A percentile compares a stretch with the other conserved stretches of the same genome.
Conservation (phyloP, 2,329 filamentous ascomycete species). For the Triangularia setosa region DNA sequence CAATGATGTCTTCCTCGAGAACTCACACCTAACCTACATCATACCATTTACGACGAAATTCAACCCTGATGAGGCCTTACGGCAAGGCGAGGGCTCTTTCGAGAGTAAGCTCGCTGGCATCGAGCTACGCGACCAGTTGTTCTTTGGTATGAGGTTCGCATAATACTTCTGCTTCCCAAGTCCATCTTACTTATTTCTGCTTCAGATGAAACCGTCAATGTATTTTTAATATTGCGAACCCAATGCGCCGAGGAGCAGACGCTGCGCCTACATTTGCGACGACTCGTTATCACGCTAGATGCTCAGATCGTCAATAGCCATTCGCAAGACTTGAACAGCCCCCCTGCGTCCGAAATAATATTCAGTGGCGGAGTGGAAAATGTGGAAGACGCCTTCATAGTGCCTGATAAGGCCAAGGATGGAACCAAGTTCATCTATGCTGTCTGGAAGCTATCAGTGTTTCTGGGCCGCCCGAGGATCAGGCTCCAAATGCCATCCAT, state of each 20-base stretch:
- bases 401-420: slow-evolving; percentile 40
- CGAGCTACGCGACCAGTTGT: slow-evolving; percentile 59
- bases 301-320: slow-evolving; percentile 59
- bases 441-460: slow-evolving; percentile 58
- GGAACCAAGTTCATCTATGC: slow-evolving; percentile 45
- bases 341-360: slow-evolving; percentile 55
- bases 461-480: slow-evolving; percentile 56
- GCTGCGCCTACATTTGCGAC: slow-evolving; percentile 56
- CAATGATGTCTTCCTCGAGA: slow-evolving; percentile 49
- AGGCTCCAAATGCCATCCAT: slow-evolving; percentile 63
- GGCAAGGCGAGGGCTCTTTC: slow-evolving; percentile 38
- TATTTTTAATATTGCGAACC: slow-evolving; percentile 65
- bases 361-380: slow-evolving; percentile 52
- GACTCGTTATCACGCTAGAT: slow-evolving; percentile 64
- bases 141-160: slow-evolving; percentile 60
- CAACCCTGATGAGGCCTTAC: slow-evolving; percentile 50
- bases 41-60: slow-evolving; percentile 55
- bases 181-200: slow-evolving; percentile 46
- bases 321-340: slow-evolving; percentile 44
- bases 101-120: slow-evolving; percentile 53
- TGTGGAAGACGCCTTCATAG: slow-evolving; percentile 46
- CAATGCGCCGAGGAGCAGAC: slow-evolving; percentile 54
- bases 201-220: slow-evolving; percentile 68
- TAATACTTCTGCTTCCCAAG: slow-evolving; percentile 27
- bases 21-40: slow-evolving; percentile 57